Base-by-base conservation (phyloP, 1,284 basidiomycete genomes). In the Rhizopogon hawkerae region DNA sequence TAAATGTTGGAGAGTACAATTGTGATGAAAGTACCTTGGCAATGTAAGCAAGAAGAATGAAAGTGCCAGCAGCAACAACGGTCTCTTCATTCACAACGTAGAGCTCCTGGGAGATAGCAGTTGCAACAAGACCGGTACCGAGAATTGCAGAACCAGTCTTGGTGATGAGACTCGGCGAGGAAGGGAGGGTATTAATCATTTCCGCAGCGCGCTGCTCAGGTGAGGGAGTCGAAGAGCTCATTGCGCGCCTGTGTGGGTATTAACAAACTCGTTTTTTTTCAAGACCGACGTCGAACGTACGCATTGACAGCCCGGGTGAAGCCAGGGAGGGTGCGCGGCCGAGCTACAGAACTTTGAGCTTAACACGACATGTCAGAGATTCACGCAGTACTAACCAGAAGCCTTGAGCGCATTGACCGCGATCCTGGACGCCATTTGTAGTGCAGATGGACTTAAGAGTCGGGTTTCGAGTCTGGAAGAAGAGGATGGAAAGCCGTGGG, bases 81-180 rank as follows among this genome's bases (percentile, higher is more conserved):
- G 88, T 85, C 76, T 96, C 93, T 72, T 97, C 94, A 71, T 97
- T 97, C 64, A 95, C 82, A 53, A 98, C 95, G 69, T 97, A 98
- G 51, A 98, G 83, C 74, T 98, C 95, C 69, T 93, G 89, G 35
- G 92, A 96, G 73, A 98, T 94, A 65, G 93, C 94, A 16, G 92
- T 83, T 24, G 94, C 95, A 54, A 87, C 75, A 54, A 92, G 76
- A 65, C 92, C 93, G 35, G 92, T 90, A 62, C 92, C 92, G 55
- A 97, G 83, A 63, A 96, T 77, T 63, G 94, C 85, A 56, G 89
- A 84, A 56, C 92, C 92, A 47, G 90, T 95, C 78, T 98, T 98
- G 68, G 92, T 91, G 74, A 95, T 78, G 69, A 97, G 78, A 61
- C 75, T 79, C 35, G 89, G 89, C 57, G 89, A 89, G 48, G 92